Evolutionary conservation across 2,329 filamentous ascomycete species (phyloP), one percentile per base, ranked within the genome.

Genomic region (Venturia pyrina): DNA sequence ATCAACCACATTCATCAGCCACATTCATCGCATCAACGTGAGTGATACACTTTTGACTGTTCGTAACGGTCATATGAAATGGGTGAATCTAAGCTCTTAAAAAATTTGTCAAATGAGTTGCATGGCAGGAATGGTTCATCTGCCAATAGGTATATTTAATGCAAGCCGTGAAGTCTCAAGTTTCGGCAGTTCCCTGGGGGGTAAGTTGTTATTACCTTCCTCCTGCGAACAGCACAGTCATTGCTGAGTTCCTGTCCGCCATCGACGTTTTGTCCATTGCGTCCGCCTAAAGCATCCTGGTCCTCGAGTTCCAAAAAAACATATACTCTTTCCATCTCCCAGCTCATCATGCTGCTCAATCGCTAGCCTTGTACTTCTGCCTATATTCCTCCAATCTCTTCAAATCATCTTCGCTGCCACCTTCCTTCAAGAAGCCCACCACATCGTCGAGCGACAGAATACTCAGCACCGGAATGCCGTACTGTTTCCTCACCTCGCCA

Each of bases 361-460:
- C 76, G 66, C 72, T 77, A 21, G 76, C 75, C 69, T 70, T 73
- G 68, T 78, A 78, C 70, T 76, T 77, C 8, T 69, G 73, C 62
- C 76, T 67, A 65, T 78, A 78, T 68, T 76, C 76, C 65, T 77
- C 72, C 64, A 78, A 64, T 63, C 72, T 72, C 71, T 53, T 75
- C 63, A 82, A 70, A 69, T 82, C 79, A 21, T 80, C 78, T 62
- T 76, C 75, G 60, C 76, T 75, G 1, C 79, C 80, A 69, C 78
- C 70, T 43, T 73, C 73, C 72, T 75, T 76, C 70, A 81, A 70
- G 64, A 76, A 80, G 68, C 75, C 76, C 62, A 81, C 75, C 70
- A 98, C 87, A 76, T 98, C 91, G 72, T 92, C 86, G 69, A 98
- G 82, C 53, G 88, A 93, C 71, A 96, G 77, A 70, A 97, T 95